Base-by-base conservation (phyloP, 1,284 basidiomycete genomes). In the Cryptococcus sp. region DNA sequence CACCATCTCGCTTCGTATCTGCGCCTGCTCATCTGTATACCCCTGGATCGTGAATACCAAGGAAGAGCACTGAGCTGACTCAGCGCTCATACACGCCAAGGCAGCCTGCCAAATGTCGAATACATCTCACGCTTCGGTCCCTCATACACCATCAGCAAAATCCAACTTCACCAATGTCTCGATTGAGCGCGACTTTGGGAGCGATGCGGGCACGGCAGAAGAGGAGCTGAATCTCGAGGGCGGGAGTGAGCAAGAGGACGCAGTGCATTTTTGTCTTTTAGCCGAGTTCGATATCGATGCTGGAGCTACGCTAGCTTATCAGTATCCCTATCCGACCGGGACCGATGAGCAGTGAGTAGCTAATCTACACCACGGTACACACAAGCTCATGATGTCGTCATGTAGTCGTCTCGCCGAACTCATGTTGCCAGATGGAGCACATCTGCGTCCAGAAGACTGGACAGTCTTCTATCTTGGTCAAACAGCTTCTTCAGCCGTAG, bases 391-490 rank as follows among this genome's bases (percentile, higher is more conserved):
- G 11, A 17, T 8, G 46, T 26, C 46, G n/a, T 41, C 16, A 43
- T 17, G 13, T 67, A 96, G 93, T 63, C 85, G 93, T 23, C 83
- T 99, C 3, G 96, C 95, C 1, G 95, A 97, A 79, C 85, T 96
- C 62, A 99, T 99, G 95, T 83, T 99, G 17, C 95, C 95, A 1
- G 95, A 99, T 76, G 96, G 96, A 15, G 93, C 93, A 15, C 96
- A 99, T 77, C 86, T 89, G 50, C 88, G 95, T 62, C 81, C 88
- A 17, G 92, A 96, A 76, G 95, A 99, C 77, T 99, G 94, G 95
- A 99, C 95, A 4, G 87, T 97, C 55, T 98, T 99, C 83, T 97
- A 96, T 76, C 85, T 98, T 50, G 96, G 96, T 72, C 93, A 96
- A 79, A 91, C 89, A 0, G 83, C 86, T 0, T 89, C 88, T 77